Percentiles rank a stretch among this genome's conserved stretches.
Conservation (phyloP, 495 filamentous ascomycete species). For the Pseudoneurospora amorphoporcata region DNA sequence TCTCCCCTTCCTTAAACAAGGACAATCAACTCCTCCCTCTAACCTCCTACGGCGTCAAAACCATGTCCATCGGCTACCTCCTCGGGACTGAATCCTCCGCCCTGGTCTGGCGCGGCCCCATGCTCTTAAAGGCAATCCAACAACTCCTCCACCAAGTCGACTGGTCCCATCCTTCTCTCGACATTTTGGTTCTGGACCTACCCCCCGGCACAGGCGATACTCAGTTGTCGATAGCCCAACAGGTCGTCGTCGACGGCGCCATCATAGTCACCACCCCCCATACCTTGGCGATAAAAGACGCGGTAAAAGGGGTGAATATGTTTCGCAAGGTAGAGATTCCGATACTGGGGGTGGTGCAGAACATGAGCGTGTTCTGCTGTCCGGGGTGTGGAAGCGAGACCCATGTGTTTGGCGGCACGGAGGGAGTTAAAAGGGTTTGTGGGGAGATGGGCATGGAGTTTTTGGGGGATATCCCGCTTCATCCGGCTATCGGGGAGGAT, state of each 20-base stretch:
- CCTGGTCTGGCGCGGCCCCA: conserved; percentile 92
- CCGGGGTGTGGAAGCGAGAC: conserved; percentile 64
- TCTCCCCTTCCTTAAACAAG: conserved; percentile 54
- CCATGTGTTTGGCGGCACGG: conserved; percentile 61
- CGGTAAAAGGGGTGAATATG: conserved; percentile 83
- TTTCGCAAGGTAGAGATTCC: conserved; percentile 72
- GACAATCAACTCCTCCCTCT: conserved; percentile 76
- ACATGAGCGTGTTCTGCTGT: conserved; percentile 85
- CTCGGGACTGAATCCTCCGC: conserved; percentile 59
- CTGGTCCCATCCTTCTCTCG: conserved; percentile 58
- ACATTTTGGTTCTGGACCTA: conserved; percentile 81
- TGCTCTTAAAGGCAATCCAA: conserved; percentile 96
- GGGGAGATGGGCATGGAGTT: conserved; percentile 45
- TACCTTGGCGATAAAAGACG: conserved; percentile 79
- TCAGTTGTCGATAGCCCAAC: conserved; percentile 87
- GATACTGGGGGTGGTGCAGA: conserved; percentile 84
- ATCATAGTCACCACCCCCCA: conserved; percentile 93
- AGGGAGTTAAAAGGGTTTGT: conserved; percentile 35
- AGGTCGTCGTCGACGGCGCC: conserved; percentile 69
- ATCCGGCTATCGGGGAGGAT: conserved; percentile 79
- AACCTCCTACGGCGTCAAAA: conserved; percentile 92
- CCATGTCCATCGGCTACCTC: conserved; percentile 97
- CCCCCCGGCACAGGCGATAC: conserved; percentile 93
- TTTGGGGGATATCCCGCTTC: conserved; percentile 82
- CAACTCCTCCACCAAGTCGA: conserved; percentile 90